Base-by-base conservation (phyloP, 2,329 filamentous ascomycete genomes). In the Talaromyces sp. region DNA sequence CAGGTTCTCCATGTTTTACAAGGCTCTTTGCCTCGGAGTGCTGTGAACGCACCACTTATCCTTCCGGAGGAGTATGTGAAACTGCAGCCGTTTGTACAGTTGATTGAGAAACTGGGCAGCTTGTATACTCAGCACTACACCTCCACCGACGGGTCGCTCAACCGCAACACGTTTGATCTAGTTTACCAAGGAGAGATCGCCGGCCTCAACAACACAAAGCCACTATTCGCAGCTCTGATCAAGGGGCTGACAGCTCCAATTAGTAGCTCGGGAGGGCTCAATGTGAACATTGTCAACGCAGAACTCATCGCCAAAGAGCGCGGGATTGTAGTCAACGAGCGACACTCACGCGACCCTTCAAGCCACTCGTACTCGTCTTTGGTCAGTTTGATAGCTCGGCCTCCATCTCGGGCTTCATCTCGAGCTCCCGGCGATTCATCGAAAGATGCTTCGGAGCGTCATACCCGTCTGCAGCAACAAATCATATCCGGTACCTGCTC, bases 211-310 rank as follows among this genome's bases (percentile, higher is more conserved):
- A 92, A 90, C 65, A 93, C 90, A 1, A 87, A 90, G 55, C 90
- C 90, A 0, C 81, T 94, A 2, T 91, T 90, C 64, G 89, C 90
- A 0, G 90, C 90, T 0, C 77, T 93, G 1, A 85, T 93, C 65
- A 92, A 92, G 71, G 90, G 90, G 0, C 81, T 94, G 0, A 82
- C 90, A 7, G 81, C 83, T 0, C 84, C 85, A 1, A 88, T 93
- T 65, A 88, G 84, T 59, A 85, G 86, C 60, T 52, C 48, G 12
- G 48, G 24, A 17, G 86, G 83, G 0, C 72, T 85, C 12, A 87
- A 89, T 67, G 87, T 92, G 67, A 93, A 92, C 75, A 91, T 94
- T 62, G 90, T 94, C 66, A 93, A 94, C 68, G 90, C 90, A 0
- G 82, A 85, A 50, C 79, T 92, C 27, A 83, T 92, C 14, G 89